Evolutionary conservation across 2,329 filamentous ascomycete species (phyloP), one percentile per base, ranked within the genome.

Genomic region (Fusarium verticillioides): DNA sequence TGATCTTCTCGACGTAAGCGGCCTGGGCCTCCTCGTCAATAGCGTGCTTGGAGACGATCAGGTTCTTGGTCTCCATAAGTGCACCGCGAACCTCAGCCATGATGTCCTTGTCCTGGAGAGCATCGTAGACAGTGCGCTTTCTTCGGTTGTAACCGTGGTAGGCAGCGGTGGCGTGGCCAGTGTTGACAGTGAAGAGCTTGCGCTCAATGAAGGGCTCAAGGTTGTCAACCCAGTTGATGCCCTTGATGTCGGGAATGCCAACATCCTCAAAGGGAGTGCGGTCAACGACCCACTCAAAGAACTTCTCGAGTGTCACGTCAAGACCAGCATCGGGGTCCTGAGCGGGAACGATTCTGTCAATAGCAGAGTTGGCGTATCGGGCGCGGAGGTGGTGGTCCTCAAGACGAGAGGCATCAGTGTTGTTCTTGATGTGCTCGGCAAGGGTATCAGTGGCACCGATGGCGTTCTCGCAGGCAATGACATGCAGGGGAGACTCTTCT

Each of bases 131-230:
- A 69, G 93, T 97, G 80, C 90, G 88, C 88, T 97, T 96, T 80
- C 93, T 91, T 75, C 91, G 89, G 85, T 95, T 89, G 88, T 97
- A 93, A 62, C 95, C 96, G 83, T 96, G 95, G 89, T 98, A 98
- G 68, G 96, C 96, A 26, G 95, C 95, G 12, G 96, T 97, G 68
- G 96, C 96, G 82, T 99, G 96, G 63, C 95, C 93, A 28, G 96
- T 99, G 90, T 99, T 99, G 89, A 99, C 96, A 28, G 96, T 99
- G 88, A 95, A 99, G 74, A 99, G 92, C 90, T 99, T 99, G 84
- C 96, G 95, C 91, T 99, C 96, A 79, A 99, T 98, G 86, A 96
- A 99, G 65, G 96, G 96, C 81, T 92, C 89, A 36, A 99, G 90
- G 85, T 98, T 89, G 74, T 94, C 91, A 67, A 98, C 96, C 91